Conservation (phyloP, 202 grass and related monocot species). For the Zizania palustris region DNA sequence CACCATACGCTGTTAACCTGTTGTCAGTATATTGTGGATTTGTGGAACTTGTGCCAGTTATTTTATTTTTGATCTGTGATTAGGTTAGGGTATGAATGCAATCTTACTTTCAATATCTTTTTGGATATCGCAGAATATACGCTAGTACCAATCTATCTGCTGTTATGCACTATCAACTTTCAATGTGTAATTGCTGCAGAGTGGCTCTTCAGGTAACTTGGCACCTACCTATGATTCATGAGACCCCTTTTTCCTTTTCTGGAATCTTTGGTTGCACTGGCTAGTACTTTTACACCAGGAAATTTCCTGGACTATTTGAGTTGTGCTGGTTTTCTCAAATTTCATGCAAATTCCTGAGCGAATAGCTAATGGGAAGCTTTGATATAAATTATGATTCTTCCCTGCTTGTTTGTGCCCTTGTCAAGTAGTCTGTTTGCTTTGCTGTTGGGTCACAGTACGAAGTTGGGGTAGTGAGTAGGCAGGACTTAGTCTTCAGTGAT, state of each 20-base stretch:
- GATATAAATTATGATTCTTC: not conserved
- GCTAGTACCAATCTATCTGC: conserved; percentile 21
- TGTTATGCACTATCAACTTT: conserved; percentile 41
- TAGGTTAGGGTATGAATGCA: conserved; percentile 5
- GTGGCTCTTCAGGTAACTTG: not conserved
- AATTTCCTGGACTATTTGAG: not conserved
- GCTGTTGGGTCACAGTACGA: not conserved
- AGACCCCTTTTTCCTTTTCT: not conserved
- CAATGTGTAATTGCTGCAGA: not conserved
- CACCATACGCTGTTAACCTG: not conserved
- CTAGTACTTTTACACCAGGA: not conserved
- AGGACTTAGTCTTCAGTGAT: not conserved
- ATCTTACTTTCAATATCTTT: conserved; percentile 34
- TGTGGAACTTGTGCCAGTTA: not conserved
- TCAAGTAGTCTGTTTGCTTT: not conserved
- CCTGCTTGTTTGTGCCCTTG: not conserved
- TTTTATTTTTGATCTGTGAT: not conserved
- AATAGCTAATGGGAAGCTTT: not conserved
- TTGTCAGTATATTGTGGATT: not conserved
- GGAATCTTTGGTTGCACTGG: not conserved
- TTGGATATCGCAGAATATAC: conserved; percentile 41
- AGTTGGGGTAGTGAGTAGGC: no score
- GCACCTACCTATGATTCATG: not conserved
- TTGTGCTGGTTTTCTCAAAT: not conserved
- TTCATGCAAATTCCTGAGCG: not conserved